Evolutionary conservation across 208 protist species (phyloP).

Genomic region (Acanthamoeba quina): DNA sequence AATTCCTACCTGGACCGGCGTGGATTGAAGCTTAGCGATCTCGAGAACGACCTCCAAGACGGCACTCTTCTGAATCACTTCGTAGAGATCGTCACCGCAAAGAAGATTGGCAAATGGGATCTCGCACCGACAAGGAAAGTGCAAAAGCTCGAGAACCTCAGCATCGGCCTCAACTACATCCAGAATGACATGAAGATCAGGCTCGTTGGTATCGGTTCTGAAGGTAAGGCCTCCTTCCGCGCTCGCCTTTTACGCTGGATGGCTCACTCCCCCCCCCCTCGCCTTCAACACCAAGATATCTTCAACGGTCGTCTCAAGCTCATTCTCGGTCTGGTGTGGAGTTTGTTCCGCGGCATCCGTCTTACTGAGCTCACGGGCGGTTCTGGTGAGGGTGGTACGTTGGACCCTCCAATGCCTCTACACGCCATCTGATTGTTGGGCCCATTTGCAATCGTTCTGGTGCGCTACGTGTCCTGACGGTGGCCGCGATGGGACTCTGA

Average conservation of each 20-base stretch:
- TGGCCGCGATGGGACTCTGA: not conserved
- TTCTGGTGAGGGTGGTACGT: not conserved
- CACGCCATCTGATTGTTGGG: not conserved
- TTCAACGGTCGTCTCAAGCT: constrained; percentile 57
- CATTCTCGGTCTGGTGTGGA: constrained; percentile 64
- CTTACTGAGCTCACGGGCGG: not conserved
- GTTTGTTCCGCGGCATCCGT: constrained; percentile 60
- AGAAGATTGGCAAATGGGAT: constrained; percentile 70
- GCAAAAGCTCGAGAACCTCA: constrained; percentile 64
- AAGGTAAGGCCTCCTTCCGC: not conserved
- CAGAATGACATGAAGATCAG: constrained; percentile 60
- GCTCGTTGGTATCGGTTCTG: constrained; percentile 63
- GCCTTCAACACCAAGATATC: not conserved
- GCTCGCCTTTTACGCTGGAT: not conserved
- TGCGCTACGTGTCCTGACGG: not conserved
- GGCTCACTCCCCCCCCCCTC: not conserved
- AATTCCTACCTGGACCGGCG: constrained; percentile 61
- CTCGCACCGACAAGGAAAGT: not conserved
- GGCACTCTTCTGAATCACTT: constrained; percentile 58
- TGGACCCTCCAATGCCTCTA: not conserved
- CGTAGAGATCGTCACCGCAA: not conserved
- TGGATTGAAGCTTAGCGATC: not conserved
- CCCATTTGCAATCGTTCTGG: not conserved
- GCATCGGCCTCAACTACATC: constrained; percentile 65
- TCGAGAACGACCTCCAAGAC: constrained; percentile 4